A percentile compares a stretch with the other conserved stretches of the same genome.
These are phyloP conservation scores for Paecilomyces formosus DNA, from an alignment of 2,329 filamentous ascomycete species.

Conservation along the genomic window DNA sequence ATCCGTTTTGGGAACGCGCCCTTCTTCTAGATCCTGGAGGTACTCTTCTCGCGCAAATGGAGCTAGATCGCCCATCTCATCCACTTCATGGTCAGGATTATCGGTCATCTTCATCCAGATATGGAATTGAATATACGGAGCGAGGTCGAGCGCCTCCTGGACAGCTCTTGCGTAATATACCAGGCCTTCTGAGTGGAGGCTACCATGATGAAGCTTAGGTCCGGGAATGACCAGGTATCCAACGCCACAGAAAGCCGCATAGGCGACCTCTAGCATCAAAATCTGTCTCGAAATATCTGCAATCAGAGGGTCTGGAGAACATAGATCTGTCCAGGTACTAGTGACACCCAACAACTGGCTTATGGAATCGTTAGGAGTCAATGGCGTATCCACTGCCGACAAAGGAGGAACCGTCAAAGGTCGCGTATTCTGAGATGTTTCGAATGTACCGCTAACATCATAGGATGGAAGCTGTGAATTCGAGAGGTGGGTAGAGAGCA, in stretches of 20 bases:
- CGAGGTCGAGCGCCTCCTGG: conserved; percentile 68
- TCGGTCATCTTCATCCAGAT: conserved; percentile 80
- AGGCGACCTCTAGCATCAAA: conserved; percentile 82
- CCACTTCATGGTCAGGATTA: conserved; percentile 51
- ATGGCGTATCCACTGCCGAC: conserved; percentile 44
- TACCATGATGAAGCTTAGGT: conserved; percentile 58
- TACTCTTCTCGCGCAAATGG: conserved; percentile 37
- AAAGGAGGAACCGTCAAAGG: conserved; percentile 34
- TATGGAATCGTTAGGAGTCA: conserved; percentile 75
- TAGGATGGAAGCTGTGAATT: conserved; percentile 29
- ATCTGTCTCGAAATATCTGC: conserved; percentile 83
- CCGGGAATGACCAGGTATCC: conserved; percentile 76
- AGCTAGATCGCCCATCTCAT: conserved; percentile 37
- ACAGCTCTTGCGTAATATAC: conserved; percentile 78
- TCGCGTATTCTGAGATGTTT: conserved; percentile 32
- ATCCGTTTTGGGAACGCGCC: conserved; percentile 49
- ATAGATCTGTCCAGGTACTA: conserved; percentile 91
- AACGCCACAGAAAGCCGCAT: conserved; percentile 90
- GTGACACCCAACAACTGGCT: conserved; percentile 68
- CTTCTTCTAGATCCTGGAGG: conserved; percentile 20
- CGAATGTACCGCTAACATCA: conserved; percentile 30
- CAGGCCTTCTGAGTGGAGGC: conserved; percentile 41
- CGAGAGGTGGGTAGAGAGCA: conserved; percentile 46
- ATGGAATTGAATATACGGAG: conserved; percentile 69
- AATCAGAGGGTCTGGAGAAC: conserved; percentile 73